Conservation (phyloP, 1,139 yeast genomes). For the Blastobotrys buckinghamii region DNA sequence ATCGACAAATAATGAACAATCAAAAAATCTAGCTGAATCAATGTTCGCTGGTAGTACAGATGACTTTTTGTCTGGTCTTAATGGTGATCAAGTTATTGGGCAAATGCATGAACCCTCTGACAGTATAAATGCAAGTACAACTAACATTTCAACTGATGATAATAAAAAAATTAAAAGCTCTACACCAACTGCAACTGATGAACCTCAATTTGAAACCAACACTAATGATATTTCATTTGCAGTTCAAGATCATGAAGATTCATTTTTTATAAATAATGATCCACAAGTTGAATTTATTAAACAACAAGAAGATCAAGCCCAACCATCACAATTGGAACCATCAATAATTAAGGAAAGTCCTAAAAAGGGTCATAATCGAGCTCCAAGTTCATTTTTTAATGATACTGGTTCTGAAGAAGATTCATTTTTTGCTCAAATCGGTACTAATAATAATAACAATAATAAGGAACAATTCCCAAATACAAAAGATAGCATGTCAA, state of each 20-base stretch:
- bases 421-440: neutral
- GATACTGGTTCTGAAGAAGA: neutral
- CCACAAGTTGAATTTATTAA: neutral
- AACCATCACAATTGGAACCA: neutral
- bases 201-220: neutral
- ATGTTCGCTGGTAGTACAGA: conserved; percentile 5
- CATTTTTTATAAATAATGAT: neutral
- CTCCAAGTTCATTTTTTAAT: conserved; percentile 20
- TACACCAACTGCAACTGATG: too few species aligned
- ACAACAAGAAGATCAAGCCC: neutral
- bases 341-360: neutral
- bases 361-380: conserved; percentile 16
- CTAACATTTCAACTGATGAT: neutral
- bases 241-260: neutral
- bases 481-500: too few species aligned
- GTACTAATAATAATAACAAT: neutral
- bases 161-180: too few species aligned
- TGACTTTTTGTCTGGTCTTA: conserved; percentile 8
- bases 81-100: neutral
- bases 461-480: neutral
- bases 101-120: conserved; percentile 5
- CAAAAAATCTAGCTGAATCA: neutral
- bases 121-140: neutral
- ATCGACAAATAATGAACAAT: neutral
- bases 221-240: neutral